Percentiles rank a stretch among this genome's conserved stretches.
Evolutionary conservation across 2,329 filamentous ascomycete genomes (phyloP).

Genomic region (Aspergillus pseudonomiae): DNA sequence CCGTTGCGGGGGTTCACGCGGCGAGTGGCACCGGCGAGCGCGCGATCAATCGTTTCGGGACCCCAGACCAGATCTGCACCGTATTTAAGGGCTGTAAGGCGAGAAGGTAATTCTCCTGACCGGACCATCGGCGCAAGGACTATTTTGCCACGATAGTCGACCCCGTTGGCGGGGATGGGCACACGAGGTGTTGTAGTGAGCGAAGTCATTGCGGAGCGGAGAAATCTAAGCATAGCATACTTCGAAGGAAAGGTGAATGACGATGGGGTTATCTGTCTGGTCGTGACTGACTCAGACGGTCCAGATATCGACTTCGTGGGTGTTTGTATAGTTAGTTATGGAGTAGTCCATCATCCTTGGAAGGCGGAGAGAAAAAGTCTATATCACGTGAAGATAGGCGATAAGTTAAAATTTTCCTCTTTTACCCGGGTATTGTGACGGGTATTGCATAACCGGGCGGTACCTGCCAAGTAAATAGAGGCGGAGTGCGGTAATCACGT

Average conservation of each 20-base stretch:
- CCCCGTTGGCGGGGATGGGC: slow-evolving; percentile 82
- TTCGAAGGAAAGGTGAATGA: background rate
- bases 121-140: slow-evolving; percentile 98
- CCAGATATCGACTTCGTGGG: background rate
- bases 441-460: slow-evolving; percentile 5
- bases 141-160: slow-evolving; percentile 91
- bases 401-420: slow-evolving; percentile 17
- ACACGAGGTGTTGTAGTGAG: slow-evolving; percentile 61
- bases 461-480: slow-evolving; percentile 11
- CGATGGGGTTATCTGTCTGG: background rate
- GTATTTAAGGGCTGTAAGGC: slow-evolving; percentile 87
- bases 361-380: slow-evolving; percentile 18
- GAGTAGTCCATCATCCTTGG: slow-evolving; percentile 1
- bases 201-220: slow-evolving; percentile 60
- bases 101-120: slow-evolving; percentile 91
- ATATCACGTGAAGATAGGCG: slow-evolving; percentile 29
- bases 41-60: slow-evolving; percentile 89
- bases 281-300: background rate
- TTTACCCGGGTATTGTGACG: background rate
- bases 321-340: slow-evolving; percentile 3
- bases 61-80: slow-evolving; percentile 98
- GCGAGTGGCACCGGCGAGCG: slow-evolving; percentile 84
- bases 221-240: slow-evolving; percentile 45
- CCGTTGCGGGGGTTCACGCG: slow-evolving; percentile 73
- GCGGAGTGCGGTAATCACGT: background rate